Base-by-base conservation (phyloP, 768 basidiomycete species). In the Cystofilobasidium ferigula region DNA sequence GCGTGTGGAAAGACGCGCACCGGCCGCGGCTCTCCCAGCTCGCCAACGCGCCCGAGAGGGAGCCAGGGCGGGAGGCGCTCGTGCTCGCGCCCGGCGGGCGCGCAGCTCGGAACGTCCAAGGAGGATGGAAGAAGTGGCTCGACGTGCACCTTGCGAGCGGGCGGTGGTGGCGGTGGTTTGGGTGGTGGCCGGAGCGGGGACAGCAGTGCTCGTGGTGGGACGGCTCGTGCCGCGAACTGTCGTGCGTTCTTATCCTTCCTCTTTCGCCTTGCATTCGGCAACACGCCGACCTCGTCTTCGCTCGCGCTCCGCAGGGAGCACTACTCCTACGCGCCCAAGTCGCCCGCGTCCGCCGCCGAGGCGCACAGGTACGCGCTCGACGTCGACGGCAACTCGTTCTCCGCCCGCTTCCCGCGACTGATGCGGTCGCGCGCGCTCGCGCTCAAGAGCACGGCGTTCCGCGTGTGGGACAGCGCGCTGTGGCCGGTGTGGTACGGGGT, bases 321-420 rank as follows among this genome's bases (percentile, higher is more conserved):
- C n/a, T 51, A 6, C n/a, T 30, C n/a, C 9, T 51, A 51, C 28
- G 48, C 20, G 3, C 9, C 9, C 48, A 51, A 51, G 16, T 7
- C 8, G 3, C 4, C 6, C 9, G 24, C 48, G 6, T 4, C 4
- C 24, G 16, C 48, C 9, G 9, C 9, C 12, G n/a, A 24, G n/a
- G n/a, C 3, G 8, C 4, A 10, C 57, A 57, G 35, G 18, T 35
- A 20, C 38, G 3, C 35, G 10, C 57, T 57, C 34, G 57, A 57
- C 57, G 38, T 57, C 24, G 57, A 57, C 38, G 57, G 57, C 8
- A 57, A 57, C n/a, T 6, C 30, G 10, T 57, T 28, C 30, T 35
- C 34, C 7, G 57, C 57, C n/a, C 32, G 57, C 22, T 57, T 57
- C 32, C 57, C 32, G 5, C 22, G 28, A 3, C 57, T 57, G 3